Base-by-base conservation (phyloP, 2,329 filamentous ascomycete genomes). In the Aspergillus ochraceoroseus region DNA sequence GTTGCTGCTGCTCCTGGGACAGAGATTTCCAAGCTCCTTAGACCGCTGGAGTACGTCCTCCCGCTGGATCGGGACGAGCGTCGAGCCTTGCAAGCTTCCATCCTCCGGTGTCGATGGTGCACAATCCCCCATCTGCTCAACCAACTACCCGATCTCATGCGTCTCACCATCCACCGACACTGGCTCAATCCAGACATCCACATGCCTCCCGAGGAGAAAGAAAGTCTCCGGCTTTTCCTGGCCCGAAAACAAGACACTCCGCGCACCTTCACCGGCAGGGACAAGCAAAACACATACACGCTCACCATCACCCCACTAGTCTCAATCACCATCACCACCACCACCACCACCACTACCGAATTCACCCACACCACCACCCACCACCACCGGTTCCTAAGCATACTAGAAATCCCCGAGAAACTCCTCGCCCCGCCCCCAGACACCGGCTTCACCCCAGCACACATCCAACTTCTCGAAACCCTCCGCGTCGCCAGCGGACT, bases 71-170 rank as follows among this genome's bases (percentile, higher is more conserved):
- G 49, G n/a, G 42, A 46, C 0, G 53, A 64, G 19, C 61, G 62
- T 5, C 38, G 38, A n/a, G 35, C 35, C 0, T 41, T 69, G n/a
- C 68, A 71, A 41, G 29, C 41, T 2, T 51, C 50, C 1, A 53
- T 71, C 3, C 41, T 70, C 17, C 51, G 51, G 4, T 66, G 61
- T 40, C 54, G 49, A 41, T 71, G 68, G 67, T 70, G 61, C 41
- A 70, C 62, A 0, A 39, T 57, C 15, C 42, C 55, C 2, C 60
- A 63, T 5, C 41, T 71, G 4, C 51, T 59, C 3, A 48, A 47
- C 3, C 57, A 61, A 30, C 31, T 70, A 2, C 64, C 63, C 0
- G 54, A 53, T 5, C 42, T 70, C 30, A 57, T 60, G 43, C 52
- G 53, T 1, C 47, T 70, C 19, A 49, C 46, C 5, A 52, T 69